Evolutionary conservation across 1,139 yeast genomes (phyloP), one percentile per base, ranked within the genome.

Genomic region (Candida neerlandica): DNA sequence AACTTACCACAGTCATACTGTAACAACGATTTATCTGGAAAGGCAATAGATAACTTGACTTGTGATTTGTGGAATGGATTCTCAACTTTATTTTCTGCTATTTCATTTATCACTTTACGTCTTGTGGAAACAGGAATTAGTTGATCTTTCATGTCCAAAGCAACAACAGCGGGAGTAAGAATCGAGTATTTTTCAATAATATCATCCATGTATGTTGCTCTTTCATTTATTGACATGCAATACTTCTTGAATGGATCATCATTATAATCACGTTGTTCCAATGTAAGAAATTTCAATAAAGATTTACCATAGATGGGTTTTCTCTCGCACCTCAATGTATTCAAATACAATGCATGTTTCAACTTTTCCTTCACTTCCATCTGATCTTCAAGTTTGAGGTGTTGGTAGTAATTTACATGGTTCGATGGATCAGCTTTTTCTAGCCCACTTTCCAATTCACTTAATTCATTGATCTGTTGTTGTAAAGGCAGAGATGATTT

Each of bases 1-100:
- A 95, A 75, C 65, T 95, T 95, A 51, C 99, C 99, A 73, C 99
- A 95, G 67, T 95, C 99, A 64, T 87, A 95, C 64, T 95, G 96
- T 50, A 95, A 70, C 53, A 95, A 72, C 12, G 95, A 85, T 63
- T 92, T 94, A 63, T 95, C 99, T 0, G 99, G 99, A 65, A 95
- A 95, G 14, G 96, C 97, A 60, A 95, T 90, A 0, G 97, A 86
- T 45, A 91, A 72, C 60, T 91, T 89, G 16, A 90, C 88, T 65
- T 94, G 97, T 0, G 95, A 72, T 53, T 84, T 84, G 61, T 91
- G 97, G 69, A 90, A 86, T 12, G 96, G 91, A 45, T 76, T 76
- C 1, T 62, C 62, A 50, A 87, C 84, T 7, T 64, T 68, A 16
- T 78, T 61, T 41, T 55, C 57, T 3, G 66, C 64, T 12, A 71